Base-by-base conservation (phyloP, 2,329 filamentous ascomycete genomes). In the Septoria linicola region DNA sequence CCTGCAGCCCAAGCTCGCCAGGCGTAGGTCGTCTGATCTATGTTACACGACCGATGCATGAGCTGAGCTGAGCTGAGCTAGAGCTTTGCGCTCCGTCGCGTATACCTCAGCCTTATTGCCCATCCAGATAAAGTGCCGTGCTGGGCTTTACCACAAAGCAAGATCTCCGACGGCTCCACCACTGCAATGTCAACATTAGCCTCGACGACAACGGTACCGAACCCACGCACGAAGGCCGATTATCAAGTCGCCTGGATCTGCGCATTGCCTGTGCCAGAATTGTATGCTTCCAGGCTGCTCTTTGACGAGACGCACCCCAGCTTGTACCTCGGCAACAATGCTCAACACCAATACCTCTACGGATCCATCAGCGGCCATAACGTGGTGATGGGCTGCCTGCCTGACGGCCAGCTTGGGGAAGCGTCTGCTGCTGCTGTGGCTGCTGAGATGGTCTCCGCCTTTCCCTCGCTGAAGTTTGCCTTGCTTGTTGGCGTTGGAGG, bases 401-500 rank as follows among this genome's bases (percentile, higher is more conserved):
- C 41, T 7, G 34, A 27, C 8, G 17, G 41, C 14, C 35, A 40
- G 17, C 35, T 46, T 17, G 46, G 46, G 2, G 23, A 5, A 7
- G 19, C 1, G 3, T 14, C 37, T 3, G 37, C 63, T 6, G 48
- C 60, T 1, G 35, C 49, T 8, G 58, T 59, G 6, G 63, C 60
- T 5, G 54, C 40, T n/a, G 56, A 59, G n/a, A 59, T 62, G 59
- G 42, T 31, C 7, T 25, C 31, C 6, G 57, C 49, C 21, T 64
- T 65, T 41, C 49, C 54, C 16, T 16, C 10, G 3, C 48, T 60
- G 27, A 52, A 41, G 16, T 19, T 57, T 23, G 55, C 47, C 2
- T 36, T 63, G 3, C 57, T 58, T 30, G 59, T 61, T 3, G 59
- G 61, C 16, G 48, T 60, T 14, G 53, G 49, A 11, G 59, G 62